Conservation (phyloP, 2,329 filamentous ascomycete species). For the Paraphaeosphaeria sporulosa region DNA sequence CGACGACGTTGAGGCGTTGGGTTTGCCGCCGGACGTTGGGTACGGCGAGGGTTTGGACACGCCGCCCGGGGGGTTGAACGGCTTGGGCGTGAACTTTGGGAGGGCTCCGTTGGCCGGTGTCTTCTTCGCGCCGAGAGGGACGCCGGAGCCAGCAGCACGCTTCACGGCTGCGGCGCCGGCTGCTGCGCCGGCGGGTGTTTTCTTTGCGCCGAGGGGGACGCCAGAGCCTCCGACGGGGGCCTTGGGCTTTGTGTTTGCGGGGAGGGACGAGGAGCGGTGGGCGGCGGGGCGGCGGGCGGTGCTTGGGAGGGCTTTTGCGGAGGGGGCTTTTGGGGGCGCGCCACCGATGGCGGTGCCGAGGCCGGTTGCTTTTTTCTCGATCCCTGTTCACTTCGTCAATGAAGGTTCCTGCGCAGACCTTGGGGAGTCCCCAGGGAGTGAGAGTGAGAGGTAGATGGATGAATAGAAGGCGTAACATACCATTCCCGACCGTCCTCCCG, state of each 20-base stretch:
- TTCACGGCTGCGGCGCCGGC: too few species aligned
- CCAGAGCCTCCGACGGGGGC: slow-evolving; percentile 18
- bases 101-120: slow-evolving; percentile 23
- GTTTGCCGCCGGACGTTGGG: neutral
- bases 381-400: slow-evolving; percentile 26
- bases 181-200: slow-evolving; percentile 28
- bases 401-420: too few species aligned
- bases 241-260: slow-evolving; percentile 29
- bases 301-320: slow-evolving; percentile 37
- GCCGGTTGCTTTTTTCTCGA: slow-evolving; percentile 40
- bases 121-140: slow-evolving; percentile 41
- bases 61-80: too few species aligned
- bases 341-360: slow-evolving; percentile 41
- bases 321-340: slow-evolving; percentile 38
- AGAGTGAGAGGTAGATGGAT: too few species aligned
- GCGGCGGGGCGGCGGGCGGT: slow-evolving; percentile 40
- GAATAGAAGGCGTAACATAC: slow-evolving; percentile 25
- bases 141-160: too few species aligned
- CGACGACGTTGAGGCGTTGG: neutral
- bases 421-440: too few species aligned
- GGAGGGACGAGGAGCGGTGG: slow-evolving; percentile 44
- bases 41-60: too few species aligned
- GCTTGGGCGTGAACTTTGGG: too few species aligned
- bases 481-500: slow-evolving; percentile 41
- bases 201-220: slow-evolving; percentile 39